Evolutionary conservation across 352 stramenopile genomes (phyloP), one percentile per base, ranked within the genome.

Genomic region (Pythium insidiosum): DNA sequence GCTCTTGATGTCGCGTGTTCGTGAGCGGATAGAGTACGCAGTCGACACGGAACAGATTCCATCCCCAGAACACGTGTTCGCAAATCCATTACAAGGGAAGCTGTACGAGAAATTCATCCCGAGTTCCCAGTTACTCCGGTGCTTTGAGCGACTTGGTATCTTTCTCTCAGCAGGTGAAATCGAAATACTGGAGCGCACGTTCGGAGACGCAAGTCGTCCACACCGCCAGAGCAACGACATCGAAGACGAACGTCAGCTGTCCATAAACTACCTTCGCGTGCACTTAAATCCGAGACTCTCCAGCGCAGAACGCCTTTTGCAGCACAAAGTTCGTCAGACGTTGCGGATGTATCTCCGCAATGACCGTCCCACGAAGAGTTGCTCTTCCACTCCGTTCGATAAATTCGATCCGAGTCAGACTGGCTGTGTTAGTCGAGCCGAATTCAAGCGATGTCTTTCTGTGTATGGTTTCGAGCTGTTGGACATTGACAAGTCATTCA

Each of bases 401-500:
- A 71, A 64, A 18, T 82, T 74, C 47, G 77, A 90, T 42, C 60
- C 68, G 18, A 26, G 39, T 2, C 50, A 56, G 9, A 68, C 48
- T 47, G 68, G 73, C 0, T 63, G 58, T 37, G 52, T 90, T 21
- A 80, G 59, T 33, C 59, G 77, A 19, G 71, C 65, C 4, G 68
- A 79, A 23, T 90, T 90, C 50, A 80, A 84, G 34, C 66, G 77
- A 30, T 73, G 68, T 35, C 46, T 90, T 6, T 53, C 55, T 16
- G 59, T 68, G 5, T 40, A 88, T 21, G 79, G 79, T 0, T 92
- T 89, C 40, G 63, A 86, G n/a, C 37, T 89, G 12, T 57, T 88
- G 25, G 77, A 74, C 38, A 52, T 82, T 20, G 68, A 85, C 21
- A 60, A 63, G 11, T 66, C 71, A 21, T 81, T 80, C 44, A 67